These are phyloP conservation scores for Epichloe hybrida DNA, from an alignment of 2,329 filamentous ascomycete genomes.

Conservation along the genomic window DNA sequence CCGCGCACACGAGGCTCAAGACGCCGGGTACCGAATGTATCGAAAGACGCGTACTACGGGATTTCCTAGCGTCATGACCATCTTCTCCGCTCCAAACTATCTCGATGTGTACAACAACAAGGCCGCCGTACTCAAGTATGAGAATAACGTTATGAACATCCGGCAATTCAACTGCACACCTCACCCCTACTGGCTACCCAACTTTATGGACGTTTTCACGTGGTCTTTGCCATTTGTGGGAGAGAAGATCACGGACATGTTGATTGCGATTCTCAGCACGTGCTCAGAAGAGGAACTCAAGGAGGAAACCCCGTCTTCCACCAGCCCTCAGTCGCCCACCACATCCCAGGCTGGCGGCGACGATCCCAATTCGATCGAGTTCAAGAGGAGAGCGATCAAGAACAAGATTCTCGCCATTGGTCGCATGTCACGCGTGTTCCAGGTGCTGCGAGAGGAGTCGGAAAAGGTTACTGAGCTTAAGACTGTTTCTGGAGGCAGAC, in stretches of 20 bases:
- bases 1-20: slow-evolving; percentile 93
- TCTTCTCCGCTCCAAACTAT: slow-evolving; percentile 98
- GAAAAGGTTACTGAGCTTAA: slow-evolving; percentile 96
- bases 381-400: slow-evolving; percentile 93
- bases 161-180: slow-evolving; percentile 99
- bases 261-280: slow-evolving; percentile 94
- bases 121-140: slow-evolving; percentile 95
- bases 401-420: slow-evolving; percentile 99
- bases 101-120: slow-evolving; percentile 99
- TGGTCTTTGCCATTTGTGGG: slow-evolving; percentile 98
- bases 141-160: slow-evolving; percentile 99
- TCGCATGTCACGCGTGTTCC: slow-evolving; percentile 92
- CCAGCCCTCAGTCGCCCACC: slow-evolving; percentile 47
- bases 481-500: slow-evolving; percentile 81
- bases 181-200: slow-evolving; percentile 97
- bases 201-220: slow-evolving; percentile 99
- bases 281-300: slow-evolving; percentile 98
- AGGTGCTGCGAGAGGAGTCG: slow-evolving; percentile 92
- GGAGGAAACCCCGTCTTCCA: slow-evolving; percentile 61
- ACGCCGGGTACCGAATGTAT: slow-evolving; percentile 98
- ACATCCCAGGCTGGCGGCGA: slow-evolving; percentile 25
- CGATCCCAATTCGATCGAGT: slow-evolving; percentile 81
- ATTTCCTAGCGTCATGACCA: slow-evolving; percentile 99
- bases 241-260: slow-evolving; percentile 98
- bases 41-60: slow-evolving; percentile 95